These are phyloP conservation scores for Graphilbum sp. DNA, from an alignment of 2,329 filamentous ascomycete genomes.

Conservation along the genomic window DNA sequence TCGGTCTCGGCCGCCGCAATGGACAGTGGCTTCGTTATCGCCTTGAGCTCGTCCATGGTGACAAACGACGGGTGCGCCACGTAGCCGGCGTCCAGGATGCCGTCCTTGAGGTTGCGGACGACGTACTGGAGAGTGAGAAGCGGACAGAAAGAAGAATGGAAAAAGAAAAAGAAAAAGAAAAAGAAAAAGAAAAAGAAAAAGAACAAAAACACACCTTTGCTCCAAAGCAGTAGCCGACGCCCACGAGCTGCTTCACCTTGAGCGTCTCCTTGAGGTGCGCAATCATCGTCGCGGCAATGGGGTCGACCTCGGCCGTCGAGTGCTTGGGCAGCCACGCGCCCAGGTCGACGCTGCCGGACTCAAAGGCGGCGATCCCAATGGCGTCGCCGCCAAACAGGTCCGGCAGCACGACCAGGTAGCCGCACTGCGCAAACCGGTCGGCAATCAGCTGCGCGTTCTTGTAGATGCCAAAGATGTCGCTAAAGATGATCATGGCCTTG, in stretches of 20 bases:
- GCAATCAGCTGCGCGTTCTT: slow-evolving; percentile 49
- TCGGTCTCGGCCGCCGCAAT: slow-evolving; percentile 48
- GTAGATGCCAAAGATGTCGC: slow-evolving; percentile 33
- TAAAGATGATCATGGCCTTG: slow-evolving; percentile 25
- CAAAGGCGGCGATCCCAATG: slow-evolving; percentile 33
- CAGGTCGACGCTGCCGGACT: slow-evolving; percentile 20
- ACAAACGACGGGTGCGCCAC: slow-evolving; percentile 67
- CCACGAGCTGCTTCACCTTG: slow-evolving; percentile 42
- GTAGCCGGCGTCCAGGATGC: slow-evolving; percentile 50
- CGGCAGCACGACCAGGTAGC: slow-evolving; percentile 51
- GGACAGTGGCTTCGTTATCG: slow-evolving; percentile 49
- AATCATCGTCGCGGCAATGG: slow-evolving; percentile 33
- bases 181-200: background rate
- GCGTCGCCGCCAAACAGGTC: slow-evolving; percentile 56
- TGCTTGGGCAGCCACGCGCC: slow-evolving; percentile 27
- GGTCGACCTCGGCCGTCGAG: slow-evolving; percentile 30
- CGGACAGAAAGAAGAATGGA: too few species aligned
- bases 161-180: too few species aligned
- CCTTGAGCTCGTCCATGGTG: slow-evolving; percentile 45
- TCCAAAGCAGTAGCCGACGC: slow-evolving; percentile 61
- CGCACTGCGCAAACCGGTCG: slow-evolving; percentile 59
- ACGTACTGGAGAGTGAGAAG: too few species aligned
- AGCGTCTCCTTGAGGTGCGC: slow-evolving; percentile 39
- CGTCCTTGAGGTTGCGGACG: slow-evolving; percentile 44
- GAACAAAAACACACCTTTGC: slow-evolving; percentile 35